A percentile compares a stretch with the other conserved stretches of the same genome.
phyloP scores from a whole-genome alignment of 2,329 filamentous ascomycete species.

The Colletotrichum tamarilloi region DNA sequence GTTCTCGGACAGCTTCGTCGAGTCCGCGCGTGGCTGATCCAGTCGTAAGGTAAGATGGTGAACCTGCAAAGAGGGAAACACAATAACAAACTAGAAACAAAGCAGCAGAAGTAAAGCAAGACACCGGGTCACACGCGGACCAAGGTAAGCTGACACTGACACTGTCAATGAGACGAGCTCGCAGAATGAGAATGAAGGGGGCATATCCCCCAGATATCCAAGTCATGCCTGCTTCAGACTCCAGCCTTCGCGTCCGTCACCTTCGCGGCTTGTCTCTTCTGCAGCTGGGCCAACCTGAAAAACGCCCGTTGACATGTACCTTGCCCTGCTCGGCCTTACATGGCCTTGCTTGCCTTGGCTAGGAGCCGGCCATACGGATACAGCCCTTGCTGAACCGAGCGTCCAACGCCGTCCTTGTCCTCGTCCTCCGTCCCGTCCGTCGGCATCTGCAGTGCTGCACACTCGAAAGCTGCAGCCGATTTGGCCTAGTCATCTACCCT shows the following conservation, averaged over 20 bases:
- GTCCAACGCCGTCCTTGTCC: conserved; percentile 16
- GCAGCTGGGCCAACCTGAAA: not conserved
- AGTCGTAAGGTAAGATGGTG: not conserved
- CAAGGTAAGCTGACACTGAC: not conserved
- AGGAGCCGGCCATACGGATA: conserved; percentile 1
- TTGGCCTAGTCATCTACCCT: not conserved
- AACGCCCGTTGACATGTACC: conserved; percentile 9
- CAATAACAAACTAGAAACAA: not conserved
- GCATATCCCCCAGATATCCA: conserved; percentile 22
- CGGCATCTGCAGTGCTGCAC: not conserved
- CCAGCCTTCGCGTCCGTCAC: not conserved
- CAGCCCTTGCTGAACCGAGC: conserved; percentile 22
- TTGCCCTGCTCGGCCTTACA: not conserved
- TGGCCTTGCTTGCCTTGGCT: not conserved
- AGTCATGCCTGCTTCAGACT: not conserved
- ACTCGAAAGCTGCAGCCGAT: not conserved
- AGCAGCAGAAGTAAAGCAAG: not conserved
- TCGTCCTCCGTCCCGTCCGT: not conserved
- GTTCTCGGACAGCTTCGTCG: conserved; percentile 4
- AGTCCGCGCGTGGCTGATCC: not conserved
- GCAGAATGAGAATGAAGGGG: not conserved
- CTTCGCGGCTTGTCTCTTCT: not conserved
- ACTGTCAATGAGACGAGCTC: not conserved
- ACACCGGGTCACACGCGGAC: not conserved
- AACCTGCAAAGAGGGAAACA: not conserved